phyloP scores from a whole-genome alignment of 768 basidiomycete species.

The Vararia minispora region DNA sequence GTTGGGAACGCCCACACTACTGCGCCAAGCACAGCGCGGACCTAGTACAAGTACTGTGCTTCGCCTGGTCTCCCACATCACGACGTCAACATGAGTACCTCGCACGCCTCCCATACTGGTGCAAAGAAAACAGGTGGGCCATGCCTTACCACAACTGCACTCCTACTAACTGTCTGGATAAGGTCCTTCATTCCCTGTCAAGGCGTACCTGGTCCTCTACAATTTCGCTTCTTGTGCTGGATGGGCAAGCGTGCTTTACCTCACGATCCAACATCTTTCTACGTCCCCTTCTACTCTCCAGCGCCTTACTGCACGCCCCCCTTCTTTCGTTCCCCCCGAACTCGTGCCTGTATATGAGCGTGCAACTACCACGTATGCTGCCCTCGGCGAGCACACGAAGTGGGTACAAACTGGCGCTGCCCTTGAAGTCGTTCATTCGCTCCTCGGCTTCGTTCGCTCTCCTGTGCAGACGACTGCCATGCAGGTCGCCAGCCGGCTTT shows the following conservation, averaged over 20 bases:
- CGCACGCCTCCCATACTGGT: conserved; percentile 9
- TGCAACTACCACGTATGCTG: conserved; percentile 45
- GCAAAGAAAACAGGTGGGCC: too few species aligned
- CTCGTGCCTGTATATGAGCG: conserved; percentile 37
- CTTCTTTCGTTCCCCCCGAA: conserved; percentile 27
- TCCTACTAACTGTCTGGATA: too few species aligned
- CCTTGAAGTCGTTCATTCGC: conserved; percentile 75
- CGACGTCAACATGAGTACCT: too few species aligned
- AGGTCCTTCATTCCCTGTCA: conserved; percentile 3
- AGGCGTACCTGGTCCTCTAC: conserved; percentile 14
- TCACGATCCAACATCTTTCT: conserved; percentile 8
- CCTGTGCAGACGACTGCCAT: conserved; percentile 62
- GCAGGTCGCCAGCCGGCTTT: conserved; percentile 75
- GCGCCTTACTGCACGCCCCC: conserved; percentile 10
- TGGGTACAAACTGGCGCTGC: conserved; percentile 77
- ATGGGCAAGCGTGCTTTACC: conserved; percentile 11
- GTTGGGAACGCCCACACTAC: too few species aligned
- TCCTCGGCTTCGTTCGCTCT: conserved; percentile 70
- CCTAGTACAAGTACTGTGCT: too few species aligned
- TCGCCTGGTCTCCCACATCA: too few species aligned
- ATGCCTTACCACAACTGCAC: too few species aligned
- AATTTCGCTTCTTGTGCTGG: conserved; percentile 10
- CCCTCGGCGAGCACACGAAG: conserved; percentile 49
- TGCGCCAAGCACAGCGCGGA: too few species aligned
- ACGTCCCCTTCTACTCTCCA: conserved; percentile 1